These are phyloP conservation scores for Wickerhamiella dianesei DNA, from an alignment of 805 yeast genomes.

Conservation along the genomic window DNA sequence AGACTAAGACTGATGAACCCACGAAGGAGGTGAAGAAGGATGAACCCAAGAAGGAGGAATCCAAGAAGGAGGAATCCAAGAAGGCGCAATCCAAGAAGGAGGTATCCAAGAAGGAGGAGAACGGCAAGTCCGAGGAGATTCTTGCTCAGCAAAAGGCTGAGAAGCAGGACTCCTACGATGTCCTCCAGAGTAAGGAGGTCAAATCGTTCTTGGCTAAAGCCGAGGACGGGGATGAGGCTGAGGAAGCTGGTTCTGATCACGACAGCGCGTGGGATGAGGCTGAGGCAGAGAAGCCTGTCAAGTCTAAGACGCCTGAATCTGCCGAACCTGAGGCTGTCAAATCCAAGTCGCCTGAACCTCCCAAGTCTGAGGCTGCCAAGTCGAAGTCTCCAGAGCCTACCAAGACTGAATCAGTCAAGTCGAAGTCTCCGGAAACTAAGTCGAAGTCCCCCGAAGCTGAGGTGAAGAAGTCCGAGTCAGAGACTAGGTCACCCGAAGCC, in stretches of 20 bases:
- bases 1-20: conserved; percentile 1
- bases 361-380: conserved; percentile 8
- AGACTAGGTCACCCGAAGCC: conserved; percentile 11
- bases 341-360: conserved; percentile 18
- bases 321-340: conserved; percentile 13
- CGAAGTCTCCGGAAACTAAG: conserved; percentile 15
- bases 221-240: conserved; percentile 31
- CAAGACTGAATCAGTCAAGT: conserved; percentile 17
- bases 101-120: conserved; percentile 25
- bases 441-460: conserved; percentile 7
- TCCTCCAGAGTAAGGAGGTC: conserved; percentile 37
- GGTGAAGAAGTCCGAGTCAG: conserved; percentile 5
- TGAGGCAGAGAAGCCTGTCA: conserved; percentile 8
- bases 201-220: conserved; percentile 36
- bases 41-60: conserved; percentile 19
- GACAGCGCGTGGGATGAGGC: conserved; percentile 27
- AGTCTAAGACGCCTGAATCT: conserved; percentile 4
- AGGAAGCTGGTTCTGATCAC: conserved; percentile 5
- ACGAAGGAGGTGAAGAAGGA: background rate
- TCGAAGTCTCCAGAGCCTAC: background rate
- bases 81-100: conserved; percentile 20
- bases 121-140: conserved; percentile 4
- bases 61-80: conserved; percentile 22
- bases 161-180: conserved; percentile 35
- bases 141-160: conserved; percentile 26